phyloP scores from a whole-genome alignment of 2,329 filamentous ascomycete genomes.

The Fusarium musae region DNA sequence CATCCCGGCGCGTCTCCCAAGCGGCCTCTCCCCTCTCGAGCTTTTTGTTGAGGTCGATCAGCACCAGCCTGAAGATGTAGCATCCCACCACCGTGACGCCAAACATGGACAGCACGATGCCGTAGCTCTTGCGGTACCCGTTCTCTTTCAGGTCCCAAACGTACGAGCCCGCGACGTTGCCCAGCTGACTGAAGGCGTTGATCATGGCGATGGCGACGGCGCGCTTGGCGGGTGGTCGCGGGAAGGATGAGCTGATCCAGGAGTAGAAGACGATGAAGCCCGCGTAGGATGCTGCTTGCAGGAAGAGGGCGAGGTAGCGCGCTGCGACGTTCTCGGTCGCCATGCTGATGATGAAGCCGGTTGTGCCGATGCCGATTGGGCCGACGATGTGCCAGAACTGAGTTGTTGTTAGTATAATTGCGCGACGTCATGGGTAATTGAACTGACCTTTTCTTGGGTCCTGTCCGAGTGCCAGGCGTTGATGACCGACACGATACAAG shows the following conservation, averaged over 20 bases:
- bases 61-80: slow-evolving; percentile 58
- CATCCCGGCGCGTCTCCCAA: slow-evolving; percentile 51
- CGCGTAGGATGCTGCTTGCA: slow-evolving; percentile 67
- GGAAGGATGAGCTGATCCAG: slow-evolving; percentile 68
- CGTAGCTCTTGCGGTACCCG: slow-evolving; percentile 72
- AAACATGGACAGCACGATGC: slow-evolving; percentile 73
- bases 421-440: neutral
- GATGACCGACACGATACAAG: slow-evolving; percentile 65
- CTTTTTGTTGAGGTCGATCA: slow-evolving; percentile 59
- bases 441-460: slow-evolving; percentile 61
- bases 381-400: slow-evolving; percentile 68
- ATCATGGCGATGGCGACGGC: slow-evolving; percentile 70
- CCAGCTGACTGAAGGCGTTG: slow-evolving; percentile 68
- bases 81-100: slow-evolving; percentile 66
- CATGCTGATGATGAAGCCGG: slow-evolving; percentile 71
- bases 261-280: slow-evolving; percentile 69
- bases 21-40: slow-evolving; percentile 56
- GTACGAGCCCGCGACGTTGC: slow-evolving; percentile 70
- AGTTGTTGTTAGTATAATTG: neutral
- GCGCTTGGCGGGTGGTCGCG: slow-evolving; percentile 68
- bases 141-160: slow-evolving; percentile 70
- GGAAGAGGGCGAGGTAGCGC: slow-evolving; percentile 69
- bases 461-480: slow-evolving; percentile 67
- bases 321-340: slow-evolving; percentile 65
- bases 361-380: slow-evolving; percentile 63